Conservation (phyloP, 441 rosid species). For the Jatropha multifida region DNA sequence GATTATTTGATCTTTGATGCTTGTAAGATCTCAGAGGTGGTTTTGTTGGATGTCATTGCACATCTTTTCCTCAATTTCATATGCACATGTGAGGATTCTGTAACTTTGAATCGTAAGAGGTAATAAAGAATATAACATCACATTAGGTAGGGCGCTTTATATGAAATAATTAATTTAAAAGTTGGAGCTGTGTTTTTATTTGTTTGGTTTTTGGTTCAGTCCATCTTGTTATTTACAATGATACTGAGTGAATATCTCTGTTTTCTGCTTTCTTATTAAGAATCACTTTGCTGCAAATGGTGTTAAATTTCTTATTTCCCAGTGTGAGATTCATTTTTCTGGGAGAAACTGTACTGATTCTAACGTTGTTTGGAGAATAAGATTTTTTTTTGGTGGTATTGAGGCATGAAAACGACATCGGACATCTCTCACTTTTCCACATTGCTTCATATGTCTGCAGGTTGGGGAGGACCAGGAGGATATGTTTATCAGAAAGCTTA, state of each 20-base stretch:
- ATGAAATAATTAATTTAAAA: too few relatives aligned
- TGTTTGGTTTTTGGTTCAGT: background rate
- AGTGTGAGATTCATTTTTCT: too few relatives aligned
- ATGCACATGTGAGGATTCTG: background rate
- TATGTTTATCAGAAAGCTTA: slow-evolving; percentile 95
- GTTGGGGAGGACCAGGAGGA: slow-evolving; percentile 98
- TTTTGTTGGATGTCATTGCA: background rate
- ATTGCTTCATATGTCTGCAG: slow-evolving; percentile 34
- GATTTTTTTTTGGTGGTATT: background rate
- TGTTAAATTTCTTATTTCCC: background rate
- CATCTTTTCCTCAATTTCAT: background rate
- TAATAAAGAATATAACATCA: background rate
- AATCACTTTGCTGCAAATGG: background rate
- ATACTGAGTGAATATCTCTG: background rate
- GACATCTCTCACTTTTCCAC: background rate
- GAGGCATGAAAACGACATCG: background rate
- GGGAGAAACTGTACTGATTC: too few relatives aligned
- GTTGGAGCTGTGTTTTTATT: background rate
- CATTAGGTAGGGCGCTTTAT: background rate
- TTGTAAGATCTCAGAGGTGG: background rate
- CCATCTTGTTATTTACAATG: background rate
- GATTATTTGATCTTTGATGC: background rate
- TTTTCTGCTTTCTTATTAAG: background rate
- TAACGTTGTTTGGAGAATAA: too few relatives aligned
- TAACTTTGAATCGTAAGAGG: background rate